A percentile compares a stretch with the other conserved stretches of the same genome.
Conservation (phyloP, 2,329 filamentous ascomycete species). For the Beauveria varroae region DNA sequence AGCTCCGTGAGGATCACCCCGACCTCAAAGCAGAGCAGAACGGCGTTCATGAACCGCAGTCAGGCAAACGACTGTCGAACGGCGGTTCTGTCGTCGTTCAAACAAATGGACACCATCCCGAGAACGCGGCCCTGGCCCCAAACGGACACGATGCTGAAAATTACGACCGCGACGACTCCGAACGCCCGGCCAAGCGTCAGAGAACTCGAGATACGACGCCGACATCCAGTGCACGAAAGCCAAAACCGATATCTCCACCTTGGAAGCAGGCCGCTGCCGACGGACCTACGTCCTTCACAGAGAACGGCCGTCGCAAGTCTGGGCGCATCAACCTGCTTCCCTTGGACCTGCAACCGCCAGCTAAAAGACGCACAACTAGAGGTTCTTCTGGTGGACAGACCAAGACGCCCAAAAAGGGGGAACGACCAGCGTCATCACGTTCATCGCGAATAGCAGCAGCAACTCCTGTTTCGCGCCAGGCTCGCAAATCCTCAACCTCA, state of each 20-base stretch:
- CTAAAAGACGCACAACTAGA: slow-evolving; percentile 45
- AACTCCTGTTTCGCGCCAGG: slow-evolving; percentile 16
- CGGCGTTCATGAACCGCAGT: neutral
- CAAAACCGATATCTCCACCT: slow-evolving; percentile 64
- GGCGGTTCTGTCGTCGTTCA: neutral
- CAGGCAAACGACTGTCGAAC: neutral
- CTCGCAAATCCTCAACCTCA: neutral
- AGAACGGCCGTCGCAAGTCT: slow-evolving; percentile 63
- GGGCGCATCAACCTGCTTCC: slow-evolving; percentile 54
- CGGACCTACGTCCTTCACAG: slow-evolving; percentile 78
- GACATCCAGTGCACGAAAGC: slow-evolving; percentile 34
- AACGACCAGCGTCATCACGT: slow-evolving; percentile 8
- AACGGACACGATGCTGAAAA: slow-evolving; percentile 16
- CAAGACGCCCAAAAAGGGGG: slow-evolving; percentile 25
- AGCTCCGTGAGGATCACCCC: slow-evolving; percentile 24
- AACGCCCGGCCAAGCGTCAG: slow-evolving; percentile 57
- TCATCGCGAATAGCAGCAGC: slow-evolving; percentile 17
- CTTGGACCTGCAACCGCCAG: slow-evolving; percentile 41
- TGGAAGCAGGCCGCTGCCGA: slow-evolving; percentile 85
- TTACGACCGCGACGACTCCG: slow-evolving; percentile 26
- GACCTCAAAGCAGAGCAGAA: slow-evolving; percentile 19
- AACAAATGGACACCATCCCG: slow-evolving; percentile 15
- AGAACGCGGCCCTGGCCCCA: slow-evolving; percentile 16
- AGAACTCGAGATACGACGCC: slow-evolving; percentile 46
- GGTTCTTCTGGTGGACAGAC: slow-evolving; percentile 28